Evolutionary conservation across 352 stramenopile species (phyloP), one percentile per base, ranked within the genome.

Genomic region (Phytopythium boreale): DNA sequence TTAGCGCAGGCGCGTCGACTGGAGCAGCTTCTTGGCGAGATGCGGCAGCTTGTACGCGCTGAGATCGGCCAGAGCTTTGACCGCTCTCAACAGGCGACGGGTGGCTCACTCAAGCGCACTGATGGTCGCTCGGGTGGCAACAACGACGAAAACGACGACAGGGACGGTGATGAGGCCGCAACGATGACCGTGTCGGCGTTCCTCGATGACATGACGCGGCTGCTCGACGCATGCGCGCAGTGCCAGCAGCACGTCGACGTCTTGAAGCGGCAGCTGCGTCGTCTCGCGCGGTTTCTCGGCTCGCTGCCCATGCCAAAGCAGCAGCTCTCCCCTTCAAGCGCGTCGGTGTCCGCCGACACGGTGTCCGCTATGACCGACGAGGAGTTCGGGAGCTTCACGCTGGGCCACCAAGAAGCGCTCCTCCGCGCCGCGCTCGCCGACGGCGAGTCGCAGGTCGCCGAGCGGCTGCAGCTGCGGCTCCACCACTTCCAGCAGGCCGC

Each of bases 401-500:
- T 72, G 15, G 36, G 52, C 3, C 57, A 77, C 11, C 77, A 80
- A 50, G 65, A 76, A 37, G 7, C 58, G 15, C 51, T 74, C 17
- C 55, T 89, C 14, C 66, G 66, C 20, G 56, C 78, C 20, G 59
- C 70, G 12, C 46, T 82, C 17, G 52, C 75, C 22, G 58, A 72
- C 5, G 74, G 70, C n/a, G 64, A 82, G 22, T 52, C 61, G 3
- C 64, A 88, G 12, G 69, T 60, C 29, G 72, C 75, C 4, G 63
- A 82, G 34, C 67, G 75, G 26, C 58, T 89, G 7, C 72, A 67
- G 47, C 61, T 34, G 24, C 75, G 80, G 2, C 46, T 89, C 15
- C 66, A 63, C 14, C 67, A 79, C 29, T 72, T 70, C 14, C 36
- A 80, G 26, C 53, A 70, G 39, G 80, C 76, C 4, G 56, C 71